Percentiles rank a stretch among this genome's conserved stretches.
Evolutionary conservation across 306 rosid genomes (phyloP).

Genomic region (Casuarina equisetifolia): DNA sequence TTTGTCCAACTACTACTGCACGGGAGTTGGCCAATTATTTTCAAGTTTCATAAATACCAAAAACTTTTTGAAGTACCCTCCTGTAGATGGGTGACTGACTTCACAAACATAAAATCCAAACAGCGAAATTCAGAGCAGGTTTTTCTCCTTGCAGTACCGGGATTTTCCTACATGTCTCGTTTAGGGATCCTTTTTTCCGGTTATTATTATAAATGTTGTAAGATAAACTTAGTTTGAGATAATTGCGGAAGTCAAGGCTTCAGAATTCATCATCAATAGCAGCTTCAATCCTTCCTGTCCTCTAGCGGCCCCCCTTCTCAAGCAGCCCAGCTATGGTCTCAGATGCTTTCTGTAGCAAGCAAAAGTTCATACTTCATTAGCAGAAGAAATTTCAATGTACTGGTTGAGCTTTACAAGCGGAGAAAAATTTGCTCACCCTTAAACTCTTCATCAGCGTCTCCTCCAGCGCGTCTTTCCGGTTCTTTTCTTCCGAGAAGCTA

Average conservation of each 20-base stretch:
- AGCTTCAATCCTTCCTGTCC: background rate
- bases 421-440: constrained; percentile 7
- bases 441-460: background rate
- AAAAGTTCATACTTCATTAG: background rate
- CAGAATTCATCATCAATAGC: constrained; percentile 4
- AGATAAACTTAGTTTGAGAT: background rate
- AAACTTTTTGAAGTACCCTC: too few relatives aligned
- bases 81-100: too few relatives aligned
- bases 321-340: constrained; percentile 22
- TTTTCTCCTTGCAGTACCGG: too few relatives aligned
- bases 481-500: background rate
- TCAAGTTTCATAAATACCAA: too few relatives aligned
- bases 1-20: too few relatives aligned
- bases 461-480: background rate
- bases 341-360: constrained; percentile 25
- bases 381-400: constrained; percentile 1
- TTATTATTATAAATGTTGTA: background rate
- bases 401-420: background rate
- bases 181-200: background rate
- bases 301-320: constrained; percentile 27
- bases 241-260: background rate
- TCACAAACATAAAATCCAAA: too few relatives aligned
- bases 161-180: background rate
- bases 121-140: too few relatives aligned
- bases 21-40: too few relatives aligned